Evolutionary conservation across 305 asterid genomes (phyloP).

Genomic region (Rubia balearica): DNA sequence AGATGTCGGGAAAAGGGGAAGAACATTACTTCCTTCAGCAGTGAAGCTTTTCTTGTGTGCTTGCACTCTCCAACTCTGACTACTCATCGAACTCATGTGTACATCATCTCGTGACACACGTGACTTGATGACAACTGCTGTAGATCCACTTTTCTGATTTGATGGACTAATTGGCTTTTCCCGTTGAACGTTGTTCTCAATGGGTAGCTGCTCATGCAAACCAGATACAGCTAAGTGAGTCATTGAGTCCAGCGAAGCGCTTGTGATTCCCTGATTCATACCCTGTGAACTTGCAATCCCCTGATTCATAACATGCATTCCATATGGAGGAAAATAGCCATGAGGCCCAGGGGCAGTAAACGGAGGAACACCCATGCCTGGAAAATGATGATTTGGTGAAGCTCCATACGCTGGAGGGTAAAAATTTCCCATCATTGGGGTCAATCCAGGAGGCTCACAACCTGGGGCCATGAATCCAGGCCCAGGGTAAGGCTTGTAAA

Average conservation of each 20-base stretch:
- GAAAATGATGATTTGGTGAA: slow-evolving; percentile 38
- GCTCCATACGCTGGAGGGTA: slow-evolving; percentile 43
- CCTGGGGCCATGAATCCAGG: slow-evolving; percentile 36
- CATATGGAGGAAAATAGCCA: slow-evolving; percentile 49
- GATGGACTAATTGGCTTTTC: slow-evolving; percentile 17
- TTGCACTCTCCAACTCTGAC: slow-evolving; percentile 33
- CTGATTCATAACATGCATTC: slow-evolving; percentile 50
- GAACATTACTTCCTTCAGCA: slow-evolving; percentile 30
- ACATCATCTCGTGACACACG: slow-evolving; percentile 30
- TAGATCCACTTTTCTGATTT: slow-evolving; percentile 21
- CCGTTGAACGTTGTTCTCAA: slow-evolving; percentile 23
- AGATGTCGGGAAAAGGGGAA: slow-evolving; percentile 48
- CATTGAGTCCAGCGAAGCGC: slow-evolving; percentile 21
- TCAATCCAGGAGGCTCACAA: slow-evolving; percentile 34
- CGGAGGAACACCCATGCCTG: slow-evolving; percentile 32
- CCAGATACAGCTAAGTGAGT: slow-evolving; percentile 23
- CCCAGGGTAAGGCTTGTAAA: slow-evolving; percentile 75
- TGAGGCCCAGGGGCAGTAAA: slow-evolving; percentile 33
- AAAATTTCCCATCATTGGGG: slow-evolving; percentile 37
- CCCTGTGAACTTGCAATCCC: slow-evolving; percentile 32
- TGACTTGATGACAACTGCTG: slow-evolving; percentile 12
- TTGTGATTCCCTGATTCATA: not conserved
- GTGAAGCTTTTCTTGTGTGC: slow-evolving; percentile 15
- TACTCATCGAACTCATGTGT: slow-evolving; percentile 54
- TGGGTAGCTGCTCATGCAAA: slow-evolving; percentile 12